Conservation (phyloP, 73 alveolate species). For the Tetrahymena borealis region DNA sequence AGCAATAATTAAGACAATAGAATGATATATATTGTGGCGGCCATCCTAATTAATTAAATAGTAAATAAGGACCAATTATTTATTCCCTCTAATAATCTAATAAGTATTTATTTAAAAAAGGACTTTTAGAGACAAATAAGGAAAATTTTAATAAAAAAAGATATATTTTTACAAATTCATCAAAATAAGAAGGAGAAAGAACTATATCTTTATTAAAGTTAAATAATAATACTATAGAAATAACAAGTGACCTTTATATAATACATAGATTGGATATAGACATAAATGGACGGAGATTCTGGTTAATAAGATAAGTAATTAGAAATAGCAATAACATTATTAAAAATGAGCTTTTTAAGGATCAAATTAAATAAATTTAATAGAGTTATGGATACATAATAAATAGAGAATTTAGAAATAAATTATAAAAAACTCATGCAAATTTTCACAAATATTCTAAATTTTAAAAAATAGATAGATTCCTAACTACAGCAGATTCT, state of each 20-base stretch:
- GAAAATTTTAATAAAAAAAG: not conserved
- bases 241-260: not conserved
- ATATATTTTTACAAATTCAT: not conserved
- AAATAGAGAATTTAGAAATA: not conserved
- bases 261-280: not conserved
- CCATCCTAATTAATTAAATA: not conserved
- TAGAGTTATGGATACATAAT: not conserved
- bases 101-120: not conserved
- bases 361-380: no score
- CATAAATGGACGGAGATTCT: not conserved
- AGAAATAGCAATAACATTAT: not conserved
- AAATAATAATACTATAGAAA: not conserved
- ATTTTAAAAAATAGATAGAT: not conserved
- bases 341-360: not conserved
- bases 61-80: not conserved
- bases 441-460: not conserved
- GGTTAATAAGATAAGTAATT: not conserved
- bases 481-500: constrained; percentile 55
- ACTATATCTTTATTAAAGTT: not conserved
- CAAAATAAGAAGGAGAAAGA: not conserved
- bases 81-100: not conserved
- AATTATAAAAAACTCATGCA: not conserved
- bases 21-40: not conserved
- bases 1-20: not conserved
- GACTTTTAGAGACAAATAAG: not conserved